These are phyloP conservation scores for Taphrina populina DNA, from an alignment of 1,139 yeast genomes.

Conservation along the genomic window DNA sequence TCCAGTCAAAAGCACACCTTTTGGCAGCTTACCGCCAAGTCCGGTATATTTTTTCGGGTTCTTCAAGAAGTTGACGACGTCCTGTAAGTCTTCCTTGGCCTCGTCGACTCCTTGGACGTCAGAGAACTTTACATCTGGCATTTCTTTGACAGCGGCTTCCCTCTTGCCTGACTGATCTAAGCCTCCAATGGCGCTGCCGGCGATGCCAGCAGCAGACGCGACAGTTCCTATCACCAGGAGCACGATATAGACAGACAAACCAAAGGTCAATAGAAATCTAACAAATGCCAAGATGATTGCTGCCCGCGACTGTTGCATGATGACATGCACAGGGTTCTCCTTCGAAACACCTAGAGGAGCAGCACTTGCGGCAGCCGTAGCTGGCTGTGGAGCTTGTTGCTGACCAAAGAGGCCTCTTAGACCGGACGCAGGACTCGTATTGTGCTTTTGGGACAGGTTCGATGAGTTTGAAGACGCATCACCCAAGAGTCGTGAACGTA, in stretches of 20 bases:
- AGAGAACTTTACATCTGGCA: constrained; percentile 79
- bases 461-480: background rate
- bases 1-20: constrained; percentile 93
- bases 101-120: constrained; percentile 99
- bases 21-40: constrained; percentile 93
- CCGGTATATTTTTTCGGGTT: constrained; percentile 96
- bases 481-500: constrained; percentile 11
- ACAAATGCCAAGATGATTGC: constrained; percentile 81
- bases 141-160: constrained; percentile 55
- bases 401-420: background rate
- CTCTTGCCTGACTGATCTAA: constrained; percentile 22
- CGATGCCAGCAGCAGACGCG: constrained; percentile 52
- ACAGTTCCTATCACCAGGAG: constrained; percentile 58
- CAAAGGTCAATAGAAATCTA: constrained; percentile 83
- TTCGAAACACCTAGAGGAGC: constrained; percentile 13
- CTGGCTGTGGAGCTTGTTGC: background rate
- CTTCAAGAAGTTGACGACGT: constrained; percentile 90
- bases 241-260: constrained; percentile 64
- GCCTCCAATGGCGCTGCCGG: constrained; percentile 30
- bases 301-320: constrained; percentile 78
- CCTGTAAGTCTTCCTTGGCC: constrained; percentile 95
- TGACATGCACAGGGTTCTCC: constrained; percentile 75
- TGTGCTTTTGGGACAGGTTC: background rate
- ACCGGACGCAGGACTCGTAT: background rate
- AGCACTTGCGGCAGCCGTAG: background rate